These are phyloP conservation scores for Amphirosellinia nigrospora DNA, from an alignment of 495 filamentous ascomycete species.

Conservation along the genomic window DNA sequence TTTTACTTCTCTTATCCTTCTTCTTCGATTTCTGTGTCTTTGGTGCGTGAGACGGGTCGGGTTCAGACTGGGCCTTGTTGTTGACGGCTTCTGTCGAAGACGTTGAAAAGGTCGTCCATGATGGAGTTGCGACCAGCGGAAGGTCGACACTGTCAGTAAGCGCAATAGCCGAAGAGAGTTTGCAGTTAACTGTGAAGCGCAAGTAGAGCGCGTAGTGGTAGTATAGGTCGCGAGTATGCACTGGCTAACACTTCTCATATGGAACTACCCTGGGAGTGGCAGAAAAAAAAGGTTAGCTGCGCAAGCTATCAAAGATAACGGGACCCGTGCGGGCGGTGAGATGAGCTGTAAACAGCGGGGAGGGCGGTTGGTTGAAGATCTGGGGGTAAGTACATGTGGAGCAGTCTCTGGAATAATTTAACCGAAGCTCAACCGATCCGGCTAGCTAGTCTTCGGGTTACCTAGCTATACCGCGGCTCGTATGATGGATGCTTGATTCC, in stretches of 20 bases:
- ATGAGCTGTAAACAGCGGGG: background rate
- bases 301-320: background rate
- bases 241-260: background rate
- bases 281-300: constrained; percentile 41
- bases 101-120: constrained; percentile 86
- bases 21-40: constrained; percentile 50
- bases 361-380: background rate
- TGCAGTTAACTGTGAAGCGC: background rate
- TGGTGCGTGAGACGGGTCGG: constrained; percentile 41
- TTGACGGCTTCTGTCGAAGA: constrained; percentile 66
- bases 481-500: constrained; percentile 16
- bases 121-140: constrained; percentile 22
- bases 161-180: background rate
- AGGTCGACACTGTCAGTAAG: background rate
- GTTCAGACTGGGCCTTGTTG: constrained; percentile 46
- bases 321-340: constrained; percentile 20
- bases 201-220: background rate
- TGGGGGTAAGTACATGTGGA: background rate
- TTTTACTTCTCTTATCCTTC: constrained; percentile 68
- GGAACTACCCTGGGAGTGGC: constrained; percentile 11
- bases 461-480: constrained; percentile 5
- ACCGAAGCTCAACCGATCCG: constrained; percentile 16
- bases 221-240: background rate
- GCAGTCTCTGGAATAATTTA: too few relatives aligned
- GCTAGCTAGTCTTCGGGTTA: background rate